Conservation (phyloP, 768 basidiomycete species). For the Neoboletus brunneissimus region DNA sequence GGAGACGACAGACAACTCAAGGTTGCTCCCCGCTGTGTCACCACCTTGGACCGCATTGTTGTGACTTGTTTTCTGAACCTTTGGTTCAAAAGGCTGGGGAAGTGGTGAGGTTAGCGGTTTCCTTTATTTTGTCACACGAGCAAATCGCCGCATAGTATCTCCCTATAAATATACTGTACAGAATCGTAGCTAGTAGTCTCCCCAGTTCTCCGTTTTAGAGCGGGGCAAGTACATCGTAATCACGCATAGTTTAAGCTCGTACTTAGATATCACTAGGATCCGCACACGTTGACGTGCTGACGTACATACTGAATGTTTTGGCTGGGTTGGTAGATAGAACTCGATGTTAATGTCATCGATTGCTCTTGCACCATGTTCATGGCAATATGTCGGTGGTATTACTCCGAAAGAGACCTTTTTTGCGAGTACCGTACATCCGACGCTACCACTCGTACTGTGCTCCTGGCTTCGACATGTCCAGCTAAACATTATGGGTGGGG, state of each 20-base stretch:
- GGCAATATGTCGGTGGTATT: neutral
- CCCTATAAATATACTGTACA: slow-evolving; percentile 11
- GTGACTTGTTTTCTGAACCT: slow-evolving; percentile 53
- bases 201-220: neutral
- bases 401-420: neutral
- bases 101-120: slow-evolving; percentile 36
- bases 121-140: neutral
- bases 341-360: neutral
- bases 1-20: slow-evolving; percentile 37
- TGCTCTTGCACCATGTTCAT: neutral
- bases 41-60: slow-evolving; percentile 48
- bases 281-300: neutral
- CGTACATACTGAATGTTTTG: neutral
- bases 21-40: slow-evolving; percentile 40
- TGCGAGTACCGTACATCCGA: neutral
- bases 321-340: neutral
- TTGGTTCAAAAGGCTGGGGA: slow-evolving; percentile 44
- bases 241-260: slow-evolving; percentile 21
- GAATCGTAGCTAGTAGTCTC: neutral
- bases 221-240: slow-evolving; percentile 10
- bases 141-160: neutral
- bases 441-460: neutral
- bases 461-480: neutral
- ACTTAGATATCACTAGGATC: slow-evolving; percentile 8
- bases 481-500: neutral